Conservation (phyloP, 2,329 filamentous ascomycete genomes). For the Calcarisporium arbuscula region DNA sequence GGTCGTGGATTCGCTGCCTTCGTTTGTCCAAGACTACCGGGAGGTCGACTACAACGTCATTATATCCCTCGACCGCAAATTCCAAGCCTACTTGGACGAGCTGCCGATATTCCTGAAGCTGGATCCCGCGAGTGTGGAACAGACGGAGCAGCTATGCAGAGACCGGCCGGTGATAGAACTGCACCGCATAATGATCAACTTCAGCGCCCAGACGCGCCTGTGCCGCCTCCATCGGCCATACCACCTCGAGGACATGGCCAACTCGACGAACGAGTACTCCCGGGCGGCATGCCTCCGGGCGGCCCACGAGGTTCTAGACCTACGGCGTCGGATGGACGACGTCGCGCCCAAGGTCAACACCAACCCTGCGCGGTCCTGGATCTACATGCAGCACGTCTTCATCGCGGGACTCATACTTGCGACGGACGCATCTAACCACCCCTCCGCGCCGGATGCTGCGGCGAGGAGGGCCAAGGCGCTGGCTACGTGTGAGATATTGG, state of each 20-base stretch:
- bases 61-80: constrained; percentile 7
- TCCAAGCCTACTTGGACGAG: constrained; percentile 3
- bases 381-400: constrained; percentile 9
- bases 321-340: constrained; percentile 8
- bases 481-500: constrained; percentile 8
- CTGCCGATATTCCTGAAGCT: constrained; percentile 7
- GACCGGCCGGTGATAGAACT: constrained; percentile 6
- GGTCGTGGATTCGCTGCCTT: constrained; percentile 9
- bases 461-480: constrained; percentile 7
- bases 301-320: constrained; percentile 7
- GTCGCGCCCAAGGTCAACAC: constrained; percentile 1
- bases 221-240: constrained; percentile 12
- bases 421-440: constrained; percentile 7
- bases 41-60: constrained; percentile 6
- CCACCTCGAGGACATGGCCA: constrained; percentile 5
- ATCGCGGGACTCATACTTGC: constrained; percentile 10
- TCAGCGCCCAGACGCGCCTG: constrained; percentile 8
- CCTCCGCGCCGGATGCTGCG: constrained; percentile 1
- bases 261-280: constrained; percentile 7
- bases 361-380: constrained; percentile 6
- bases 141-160: constrained; percentile 1
- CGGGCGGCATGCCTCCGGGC: constrained; percentile 5
- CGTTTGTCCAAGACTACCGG: constrained; percentile 1
- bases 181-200: constrained; percentile 8
- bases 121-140: constrained; percentile 4